A percentile compares a stretch with the other conserved stretches of the same genome.
Evolutionary conservation across 2,329 filamentous ascomycete genomes (phyloP).

Genomic region (Diaporthe sp.): DNA sequence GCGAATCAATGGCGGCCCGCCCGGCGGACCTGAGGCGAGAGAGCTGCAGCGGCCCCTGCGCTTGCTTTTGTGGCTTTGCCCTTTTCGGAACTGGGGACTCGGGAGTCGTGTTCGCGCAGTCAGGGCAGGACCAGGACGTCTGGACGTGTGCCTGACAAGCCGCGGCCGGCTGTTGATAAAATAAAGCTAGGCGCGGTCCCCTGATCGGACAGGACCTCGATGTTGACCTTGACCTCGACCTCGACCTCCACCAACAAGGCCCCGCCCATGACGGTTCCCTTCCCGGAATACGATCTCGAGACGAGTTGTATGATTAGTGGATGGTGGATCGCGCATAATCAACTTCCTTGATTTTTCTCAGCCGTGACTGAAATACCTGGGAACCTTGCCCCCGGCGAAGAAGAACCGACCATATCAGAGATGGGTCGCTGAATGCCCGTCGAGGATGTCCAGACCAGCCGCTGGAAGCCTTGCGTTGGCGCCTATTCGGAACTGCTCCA

Average conservation of each 20-base stretch:
- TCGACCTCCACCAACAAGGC: not conserved
- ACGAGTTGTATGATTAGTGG: not conserved
- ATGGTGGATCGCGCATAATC: not conserved
- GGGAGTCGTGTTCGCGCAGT: not conserved
- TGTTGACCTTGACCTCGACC: slow-evolving; percentile 12
- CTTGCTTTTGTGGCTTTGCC: slow-evolving; percentile 8
- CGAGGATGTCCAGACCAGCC: not conserved
- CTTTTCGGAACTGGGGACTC: slow-evolving; percentile 18
- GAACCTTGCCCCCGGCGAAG: not conserved
- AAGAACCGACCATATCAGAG: not conserved
- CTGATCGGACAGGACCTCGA: slow-evolving; percentile 19
- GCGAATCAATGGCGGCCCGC: slow-evolving; percentile 32
- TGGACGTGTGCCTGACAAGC: not conserved
- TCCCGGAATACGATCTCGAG: not conserved
- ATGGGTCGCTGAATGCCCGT: not conserved
- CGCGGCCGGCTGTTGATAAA: not conserved
- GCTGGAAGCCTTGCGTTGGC: not conserved
- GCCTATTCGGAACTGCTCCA: not conserved
- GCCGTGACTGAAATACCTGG: not conserved
- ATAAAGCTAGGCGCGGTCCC: slow-evolving; percentile 26
- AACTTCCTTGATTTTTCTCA: not conserved
- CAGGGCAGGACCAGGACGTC: not conserved
- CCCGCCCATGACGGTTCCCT: not conserved
- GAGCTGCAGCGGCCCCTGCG: slow-evolving; percentile 21
- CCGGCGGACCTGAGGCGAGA: slow-evolving; percentile 32